Percentiles rank a stretch among this genome's conserved stretches.
Evolutionary conservation across 1,139 yeast genomes (phyloP).

Genomic region (Kodamaea sp.): DNA sequence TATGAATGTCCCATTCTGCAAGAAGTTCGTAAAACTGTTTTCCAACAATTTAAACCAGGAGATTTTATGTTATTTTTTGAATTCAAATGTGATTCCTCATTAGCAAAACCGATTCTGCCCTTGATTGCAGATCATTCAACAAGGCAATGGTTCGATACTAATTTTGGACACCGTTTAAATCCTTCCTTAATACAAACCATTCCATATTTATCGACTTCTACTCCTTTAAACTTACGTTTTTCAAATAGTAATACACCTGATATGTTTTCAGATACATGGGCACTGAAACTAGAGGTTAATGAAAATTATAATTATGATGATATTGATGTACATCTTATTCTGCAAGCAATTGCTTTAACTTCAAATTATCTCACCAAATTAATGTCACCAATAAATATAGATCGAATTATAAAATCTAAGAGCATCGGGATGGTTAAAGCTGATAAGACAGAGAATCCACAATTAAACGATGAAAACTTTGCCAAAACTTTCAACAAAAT

Average conservation of each 20-base stretch:
- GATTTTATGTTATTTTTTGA: slow-evolving; percentile 19
- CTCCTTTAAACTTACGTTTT: slow-evolving; percentile 41
- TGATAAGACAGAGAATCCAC: slow-evolving; percentile 14
- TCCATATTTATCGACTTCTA: slow-evolving; percentile 57
- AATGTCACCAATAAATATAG: slow-evolving; percentile 27
- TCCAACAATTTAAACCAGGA: slow-evolving; percentile 15
- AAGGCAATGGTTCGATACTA: slow-evolving; percentile 42
- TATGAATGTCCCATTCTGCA: slow-evolving; percentile 48
- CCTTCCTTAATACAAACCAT: slow-evolving; percentile 42
- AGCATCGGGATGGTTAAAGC: slow-evolving; percentile 4
- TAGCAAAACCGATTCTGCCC: slow-evolving; percentile 52
- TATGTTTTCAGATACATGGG: slow-evolving; percentile 45
- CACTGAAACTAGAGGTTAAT: slow-evolving; percentile 42
- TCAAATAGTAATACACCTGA: slow-evolving; percentile 25
- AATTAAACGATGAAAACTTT: slow-evolving; percentile 10
- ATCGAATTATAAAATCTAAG: slow-evolving; percentile 10
- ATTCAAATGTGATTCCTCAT: slow-evolving; percentile 31
- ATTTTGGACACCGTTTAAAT: slow-evolving; percentile 18
- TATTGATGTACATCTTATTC: slow-evolving; percentile 34
- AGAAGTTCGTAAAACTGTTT: slow-evolving; percentile 18
- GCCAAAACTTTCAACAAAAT: slow-evolving; percentile 12
- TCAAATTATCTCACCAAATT: slow-evolving; percentile 27
- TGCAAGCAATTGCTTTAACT: slow-evolving; percentile 31
- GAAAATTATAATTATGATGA: slow-evolving; percentile 46
- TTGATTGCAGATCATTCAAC: slow-evolving; percentile 56